Evolutionary conservation across 805 yeast species (phyloP), one percentile per base, ranked within the genome.

Genomic region (Teunomyces kruisii): DNA sequence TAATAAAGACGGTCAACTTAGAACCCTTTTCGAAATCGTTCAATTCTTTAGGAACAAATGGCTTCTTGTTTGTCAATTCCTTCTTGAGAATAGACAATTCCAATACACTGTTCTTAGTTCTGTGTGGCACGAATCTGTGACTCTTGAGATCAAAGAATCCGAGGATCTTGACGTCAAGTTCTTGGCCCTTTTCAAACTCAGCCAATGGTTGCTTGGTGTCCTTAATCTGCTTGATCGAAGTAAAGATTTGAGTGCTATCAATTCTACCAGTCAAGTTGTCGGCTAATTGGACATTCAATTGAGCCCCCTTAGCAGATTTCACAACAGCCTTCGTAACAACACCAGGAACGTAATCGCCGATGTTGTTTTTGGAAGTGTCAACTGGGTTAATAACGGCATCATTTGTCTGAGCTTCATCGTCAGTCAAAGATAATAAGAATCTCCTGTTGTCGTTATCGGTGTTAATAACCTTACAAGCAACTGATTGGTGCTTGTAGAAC

Each of bases 181-280:
- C 61, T 30, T 82, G 78, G 40, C 85, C 92, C 43, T 69, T 73
- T 43, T 76, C 70, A 70, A 83, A 87, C 32, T 70, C 65, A 1
- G 76, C 58, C 36, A 88, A 70, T 27, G 96, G 95, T 35, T 75
- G 69, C 47, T 69, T 73, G 15, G 64, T 62, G 57, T 88, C 81
- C 43, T 72, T 65, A 39, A 90, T 84, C 24, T 80, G 84, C 2
- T 68, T 64, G 48, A 70, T 63, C 0, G 62, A 53, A 43, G 79
- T 81, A 64, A 79, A 86, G 32, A 86, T 68, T 64, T 89, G 86
- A 13, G 90, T 78, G 13, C 84, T 72, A 55, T 88, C 96, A 47
- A 91, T 67, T 60, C 95, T 79, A 31, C 96, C 97, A 55, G 80
- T 86, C 49, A 82, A 71, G 58, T 86, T 83, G 48, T 85, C 94